phyloP scores from a whole-genome alignment of 2,329 filamentous ascomycete genomes.

The Alternaria sp. region DNA sequence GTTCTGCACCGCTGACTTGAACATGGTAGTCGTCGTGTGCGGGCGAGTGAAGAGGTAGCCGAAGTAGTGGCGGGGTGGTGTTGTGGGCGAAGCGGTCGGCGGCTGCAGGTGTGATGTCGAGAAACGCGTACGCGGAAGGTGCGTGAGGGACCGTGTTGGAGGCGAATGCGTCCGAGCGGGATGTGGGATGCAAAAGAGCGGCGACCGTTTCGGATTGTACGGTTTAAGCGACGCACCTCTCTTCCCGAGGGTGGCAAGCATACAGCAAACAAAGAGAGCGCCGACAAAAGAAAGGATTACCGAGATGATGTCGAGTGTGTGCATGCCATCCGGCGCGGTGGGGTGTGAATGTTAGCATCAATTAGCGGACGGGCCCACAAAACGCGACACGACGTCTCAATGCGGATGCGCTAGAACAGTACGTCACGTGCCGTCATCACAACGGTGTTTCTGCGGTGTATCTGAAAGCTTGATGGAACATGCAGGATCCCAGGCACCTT shows the following conservation, averaged over 20 bases:
- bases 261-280: conserved; percentile 44
- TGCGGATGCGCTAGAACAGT: conserved; percentile 6
- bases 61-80: conserved; percentile 15
- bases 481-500: background rate
- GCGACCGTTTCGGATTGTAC: conserved; percentile 30
- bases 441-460: conserved; percentile 5
- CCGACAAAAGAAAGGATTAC: conserved; percentile 34
- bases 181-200: conserved; percentile 22
- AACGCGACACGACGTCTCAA: conserved; percentile 26
- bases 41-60: conserved; percentile 24
- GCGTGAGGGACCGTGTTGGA: conserved; percentile 16
- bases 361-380: conserved; percentile 20
- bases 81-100: background rate
- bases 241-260: conserved; percentile 40
- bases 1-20: conserved; percentile 50
- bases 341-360: conserved; percentile 16
- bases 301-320: conserved; percentile 25
- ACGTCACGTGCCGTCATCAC: conserved; percentile 8
- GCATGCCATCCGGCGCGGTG: conserved; percentile 27
- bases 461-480: conserved; percentile 3
- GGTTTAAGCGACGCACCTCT: conserved; percentile 45
- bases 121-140: conserved; percentile 20
- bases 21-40: conserved; percentile 40
- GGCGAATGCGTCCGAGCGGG: conserved; percentile 23
- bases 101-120: conserved; percentile 13